A percentile compares a stretch with the other conserved stretches of the same genome.
These are phyloP conservation scores for Cutaneotrichosporon cutaneum DNA, from an alignment of 1,284 basidiomycete species.

Conservation along the genomic window DNA sequence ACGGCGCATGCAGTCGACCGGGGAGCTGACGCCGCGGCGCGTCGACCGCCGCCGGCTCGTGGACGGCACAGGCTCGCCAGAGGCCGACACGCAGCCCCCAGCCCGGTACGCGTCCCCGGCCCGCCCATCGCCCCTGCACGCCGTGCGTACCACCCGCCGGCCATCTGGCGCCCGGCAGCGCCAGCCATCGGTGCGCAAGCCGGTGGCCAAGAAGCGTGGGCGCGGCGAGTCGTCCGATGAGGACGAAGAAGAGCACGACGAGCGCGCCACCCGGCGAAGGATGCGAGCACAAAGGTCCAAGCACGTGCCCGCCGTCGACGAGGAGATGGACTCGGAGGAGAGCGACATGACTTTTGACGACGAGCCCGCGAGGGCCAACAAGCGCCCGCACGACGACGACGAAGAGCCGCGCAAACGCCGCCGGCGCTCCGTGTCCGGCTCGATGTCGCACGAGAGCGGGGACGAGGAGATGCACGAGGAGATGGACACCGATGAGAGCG, in stretches of 20 bases:
- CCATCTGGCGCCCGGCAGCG: not conserved
- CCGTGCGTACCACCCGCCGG: not conserved
- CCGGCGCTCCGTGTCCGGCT: constrained; percentile 2
- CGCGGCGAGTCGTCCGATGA: constrained; percentile 15
- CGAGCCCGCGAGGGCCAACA: not conserved
- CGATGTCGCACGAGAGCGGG: constrained; percentile 9
- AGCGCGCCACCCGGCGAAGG: constrained; percentile 4
- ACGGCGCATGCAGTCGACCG: constrained; percentile 13
- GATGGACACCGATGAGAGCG: constrained; percentile 14
- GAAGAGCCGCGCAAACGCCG: constrained; percentile 19
- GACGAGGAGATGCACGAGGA: constrained; percentile 8
- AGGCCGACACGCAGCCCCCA: not conserved
- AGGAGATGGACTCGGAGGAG: constrained; percentile 12
- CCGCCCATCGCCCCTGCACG: constrained; percentile 3
- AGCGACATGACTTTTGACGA: not conserved
- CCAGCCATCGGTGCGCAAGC: not conserved
- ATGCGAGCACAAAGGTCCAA: not conserved
- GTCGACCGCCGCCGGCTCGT: constrained; percentile 17
- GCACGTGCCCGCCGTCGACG: constrained; percentile 6
- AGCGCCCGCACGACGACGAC: constrained; percentile 16
- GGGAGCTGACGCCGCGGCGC: constrained; percentile 10
- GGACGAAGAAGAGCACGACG: constrained; percentile 13
- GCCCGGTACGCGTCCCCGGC: constrained; percentile 2
- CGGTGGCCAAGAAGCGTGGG: constrained; percentile 13
- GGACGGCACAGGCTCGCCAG: constrained; percentile 1